Base-by-base conservation (phyloP, 805 yeast genomes). In the Alloascoidea africana region DNA sequence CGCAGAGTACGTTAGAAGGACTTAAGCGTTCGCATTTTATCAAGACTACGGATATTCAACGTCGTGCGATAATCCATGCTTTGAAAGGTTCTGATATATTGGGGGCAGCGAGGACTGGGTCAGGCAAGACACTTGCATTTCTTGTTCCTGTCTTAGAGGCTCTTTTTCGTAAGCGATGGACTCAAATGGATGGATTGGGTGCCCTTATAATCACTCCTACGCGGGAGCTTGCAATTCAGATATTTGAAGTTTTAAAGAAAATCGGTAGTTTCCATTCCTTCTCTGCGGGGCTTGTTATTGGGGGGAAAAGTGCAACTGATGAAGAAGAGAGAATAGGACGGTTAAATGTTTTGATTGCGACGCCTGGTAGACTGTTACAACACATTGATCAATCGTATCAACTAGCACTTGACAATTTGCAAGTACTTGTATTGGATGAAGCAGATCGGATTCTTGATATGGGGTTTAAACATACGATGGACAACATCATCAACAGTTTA, bases 391-490 rank as follows among this genome's bases (percentile, higher is more conserved):
- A 87, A 53, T 76, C 94, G 4, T 78, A 79, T 1, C 85, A 85
- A 1, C 68, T 86, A 54, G 87, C 79, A 47, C 60, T 79, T 5
- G 63, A 75, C 16, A 83, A 82, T 51, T 58, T 86, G 42, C 89
- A 86, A 55, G 70, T 79, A 52, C 59, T 86, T 34, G 86, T 86
- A 2, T 57, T 86, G 38, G 96, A 86, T 55, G 96, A 86, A 56
- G 96, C 96, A 0, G 96, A 86, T 52, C 64, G 96, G 46, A 83
- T 91, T 49, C 61, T 86, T 48, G 96, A 86, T 57, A 83, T 87
- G 94, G 96, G 96, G 4, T 86, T 86, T 65, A 76, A 76, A 52
- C 73, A 72, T 47, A 80, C 91, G 34, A 58, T 86, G 42, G 95
- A 87, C 53, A 79, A 78, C 18, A 86, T 86, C 38, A 59, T 86